Evolutionary conservation across 345 rosid species (phyloP), one percentile per base, ranked within the genome.

Genomic region (Salix dunnii): DNA sequence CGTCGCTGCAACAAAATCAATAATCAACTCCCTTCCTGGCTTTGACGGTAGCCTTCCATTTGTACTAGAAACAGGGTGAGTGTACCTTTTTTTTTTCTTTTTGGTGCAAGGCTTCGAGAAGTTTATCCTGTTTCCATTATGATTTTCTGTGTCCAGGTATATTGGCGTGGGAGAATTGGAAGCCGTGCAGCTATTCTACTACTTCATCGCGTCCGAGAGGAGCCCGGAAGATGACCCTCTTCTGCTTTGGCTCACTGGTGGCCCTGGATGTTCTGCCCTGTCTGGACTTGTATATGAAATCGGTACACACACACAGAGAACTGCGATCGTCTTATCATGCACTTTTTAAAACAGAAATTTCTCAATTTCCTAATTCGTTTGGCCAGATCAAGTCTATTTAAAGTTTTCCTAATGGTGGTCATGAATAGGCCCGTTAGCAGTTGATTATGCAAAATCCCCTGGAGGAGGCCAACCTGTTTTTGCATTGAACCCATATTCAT

Each of bases 241-340:
- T 4, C 0, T 83, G 77, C 78, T 83, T 30, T 83, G 85, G 83
- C 72, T 79, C 42, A 81, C 76, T 17, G 86, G 88, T 8, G 88
- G 85, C 38, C 88, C 88, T 36, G 86, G 88, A 25, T 86, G 88
- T 49, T 83, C 88, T 77, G 82, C 77, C 7, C 51, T 83, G 66
- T 70, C 67, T 58, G 84, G 79, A 21, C 78, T 83, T 69, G 35
- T 83, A 10, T 85, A 35, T 55, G 81, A 83, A 76, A 83, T 60
- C 9, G 88, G 88, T 33, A 33, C 35, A 33, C 35, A 31, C 33
- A 33, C 35, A 33, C 6, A 33, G 6, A 33, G 35, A 33, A 51
- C 58, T 51, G 8, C 58, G 20, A 51, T 51, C n/a, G 6, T 51
- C 58, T 20, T 51, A 0, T 51, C 58, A 4, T 51, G 9, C n/a